These are phyloP conservation scores for Coniochaeta ligniaria DNA, from an alignment of 2,329 filamentous ascomycete species.

Conservation along the genomic window DNA sequence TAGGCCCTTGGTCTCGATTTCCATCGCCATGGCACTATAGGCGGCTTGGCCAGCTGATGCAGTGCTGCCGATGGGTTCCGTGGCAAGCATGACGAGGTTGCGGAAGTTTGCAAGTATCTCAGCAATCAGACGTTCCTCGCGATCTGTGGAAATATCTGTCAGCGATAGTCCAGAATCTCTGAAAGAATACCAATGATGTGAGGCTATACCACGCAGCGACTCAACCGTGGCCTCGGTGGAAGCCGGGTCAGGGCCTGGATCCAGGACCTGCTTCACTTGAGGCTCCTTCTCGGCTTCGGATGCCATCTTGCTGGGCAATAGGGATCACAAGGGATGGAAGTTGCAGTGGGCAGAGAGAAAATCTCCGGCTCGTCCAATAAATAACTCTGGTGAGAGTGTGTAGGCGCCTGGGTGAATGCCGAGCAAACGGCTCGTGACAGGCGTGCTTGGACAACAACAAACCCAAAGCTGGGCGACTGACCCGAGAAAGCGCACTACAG, in stretches of 20 bases:
- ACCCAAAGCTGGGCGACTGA: background rate
- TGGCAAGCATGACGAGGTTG: conserved; percentile 31
- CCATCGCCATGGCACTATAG: conserved; percentile 31
- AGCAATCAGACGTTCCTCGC: conserved; percentile 35
- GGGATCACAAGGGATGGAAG: background rate
- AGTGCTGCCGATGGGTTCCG: conserved; percentile 21
- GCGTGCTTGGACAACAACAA: background rate
- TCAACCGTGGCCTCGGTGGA: background rate
- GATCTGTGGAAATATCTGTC: conserved; percentile 26
- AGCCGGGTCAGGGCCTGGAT: background rate
- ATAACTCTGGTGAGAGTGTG: background rate
- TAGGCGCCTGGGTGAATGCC: background rate
- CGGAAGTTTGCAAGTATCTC: conserved; percentile 35
- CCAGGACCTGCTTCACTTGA: background rate
- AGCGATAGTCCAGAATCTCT: background rate
- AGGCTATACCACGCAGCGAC: background rate
- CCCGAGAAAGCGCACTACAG: background rate
- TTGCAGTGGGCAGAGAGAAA: background rate
- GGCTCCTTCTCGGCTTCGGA: background rate
- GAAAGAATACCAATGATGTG: background rate
- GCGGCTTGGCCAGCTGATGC: conserved; percentile 28
- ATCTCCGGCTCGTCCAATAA: background rate
- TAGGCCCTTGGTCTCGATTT: conserved; percentile 27
- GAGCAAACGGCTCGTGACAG: background rate
- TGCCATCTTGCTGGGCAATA: background rate